Evolutionary conservation across 768 basidiomycete genomes (phyloP).

Genomic region (Rhizopogon sp.): DNA sequence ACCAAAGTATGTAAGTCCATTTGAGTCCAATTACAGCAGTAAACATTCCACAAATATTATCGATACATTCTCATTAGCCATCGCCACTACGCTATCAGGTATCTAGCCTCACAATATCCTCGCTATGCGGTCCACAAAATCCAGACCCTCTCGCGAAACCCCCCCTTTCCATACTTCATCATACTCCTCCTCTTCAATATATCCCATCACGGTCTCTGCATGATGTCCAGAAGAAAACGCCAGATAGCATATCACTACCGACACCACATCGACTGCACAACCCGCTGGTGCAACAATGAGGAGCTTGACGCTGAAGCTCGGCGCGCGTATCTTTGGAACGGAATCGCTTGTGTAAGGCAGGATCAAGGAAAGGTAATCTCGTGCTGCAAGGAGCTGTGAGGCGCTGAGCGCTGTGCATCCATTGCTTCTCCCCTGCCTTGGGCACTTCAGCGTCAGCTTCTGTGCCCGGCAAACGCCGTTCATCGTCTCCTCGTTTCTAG

Average conservation of each 20-base stretch:
- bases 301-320: constrained; percentile 10
- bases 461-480: background rate
- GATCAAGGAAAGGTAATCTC: constrained; percentile 39
- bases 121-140: constrained; percentile 20
- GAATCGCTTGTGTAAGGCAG: constrained; percentile 24
- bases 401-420: constrained; percentile 22
- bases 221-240: constrained; percentile 18
- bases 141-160: constrained; percentile 18
- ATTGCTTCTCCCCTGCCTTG: background rate
- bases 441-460: constrained; percentile 3
- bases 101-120: constrained; percentile 5
- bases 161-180: constrained; percentile 25
- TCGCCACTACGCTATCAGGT: background rate
- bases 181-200: constrained; percentile 18
- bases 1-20: too few species aligned
- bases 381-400: constrained; percentile 32
- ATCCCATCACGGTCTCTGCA: constrained; percentile 16
- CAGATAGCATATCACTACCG: constrained; percentile 22
- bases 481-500: background rate
- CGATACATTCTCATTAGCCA: too few species aligned
- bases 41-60: too few species aligned
- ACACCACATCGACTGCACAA: constrained; percentile 25
- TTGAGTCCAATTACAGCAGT: too few species aligned
- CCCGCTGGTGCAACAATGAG: constrained; percentile 24
- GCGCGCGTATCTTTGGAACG: constrained; percentile 4